A percentile compares a stretch with the other conserved stretches of the same genome.
Evolutionary conservation across 805 yeast species (phyloP).

Genomic region (Candida patagonica): DNA sequence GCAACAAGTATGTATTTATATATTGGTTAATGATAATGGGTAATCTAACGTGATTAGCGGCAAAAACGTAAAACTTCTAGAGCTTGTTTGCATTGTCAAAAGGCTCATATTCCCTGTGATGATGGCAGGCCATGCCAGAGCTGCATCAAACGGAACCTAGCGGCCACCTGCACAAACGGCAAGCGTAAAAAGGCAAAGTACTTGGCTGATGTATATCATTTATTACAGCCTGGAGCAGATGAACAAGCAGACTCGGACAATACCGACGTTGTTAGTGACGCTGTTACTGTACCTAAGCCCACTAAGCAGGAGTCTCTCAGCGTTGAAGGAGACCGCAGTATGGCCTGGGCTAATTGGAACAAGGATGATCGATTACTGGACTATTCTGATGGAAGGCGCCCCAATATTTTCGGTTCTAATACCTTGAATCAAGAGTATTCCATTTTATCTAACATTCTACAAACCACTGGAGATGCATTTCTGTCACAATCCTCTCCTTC

Average conservation of each 20-base stretch:
- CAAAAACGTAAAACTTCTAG: constrained; percentile 52
- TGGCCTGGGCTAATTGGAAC: no score
- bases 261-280: neutral
- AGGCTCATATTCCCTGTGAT: constrained; percentile 85
- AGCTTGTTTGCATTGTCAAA: constrained; percentile 83
- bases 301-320: neutral
- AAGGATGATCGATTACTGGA: no score
- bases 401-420: constrained; percentile 23
- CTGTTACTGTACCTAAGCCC: neutral
- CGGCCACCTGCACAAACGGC: constrained; percentile 68
- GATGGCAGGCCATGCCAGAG: constrained; percentile 65
- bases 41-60: neutral
- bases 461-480: constrained; percentile 6
- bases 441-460: constrained; percentile 26
- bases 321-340: no score
- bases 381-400: neutral
- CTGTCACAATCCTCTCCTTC: neutral
- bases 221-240: neutral
- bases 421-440: constrained; percentile 31
- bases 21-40: neutral
- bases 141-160: constrained; percentile 57
- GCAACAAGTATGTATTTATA: neutral
- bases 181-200: constrained; percentile 72
- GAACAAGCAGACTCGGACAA: no score
- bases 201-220: constrained; percentile 44